phyloP scores from a whole-genome alignment of 2,329 filamentous ascomycete species.

The Bertia moriformis region DNA sequence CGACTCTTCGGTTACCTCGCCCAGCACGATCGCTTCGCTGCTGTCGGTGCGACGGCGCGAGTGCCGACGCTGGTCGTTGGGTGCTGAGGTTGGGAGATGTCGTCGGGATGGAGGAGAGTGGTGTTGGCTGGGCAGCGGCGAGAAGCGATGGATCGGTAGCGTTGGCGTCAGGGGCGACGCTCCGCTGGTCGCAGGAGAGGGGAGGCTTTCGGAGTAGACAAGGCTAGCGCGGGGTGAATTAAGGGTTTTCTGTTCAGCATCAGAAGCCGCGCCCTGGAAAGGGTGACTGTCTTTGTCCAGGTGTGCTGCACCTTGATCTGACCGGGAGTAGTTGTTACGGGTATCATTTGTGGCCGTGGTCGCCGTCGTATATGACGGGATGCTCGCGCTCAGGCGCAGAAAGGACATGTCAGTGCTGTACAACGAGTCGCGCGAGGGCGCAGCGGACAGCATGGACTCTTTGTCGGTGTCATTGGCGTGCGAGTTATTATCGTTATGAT shows the following conservation, averaged over 20 bases:
- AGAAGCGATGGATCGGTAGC: conserved; percentile 16
- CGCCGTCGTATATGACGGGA: conserved; percentile 12
- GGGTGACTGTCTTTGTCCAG: conserved; percentile 11
- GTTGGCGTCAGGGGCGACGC: conserved; percentile 22
- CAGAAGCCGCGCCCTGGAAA: conserved; percentile 14
- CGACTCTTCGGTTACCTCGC: neutral
- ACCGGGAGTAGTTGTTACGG: conserved; percentile 3
- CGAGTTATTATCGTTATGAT: conserved; percentile 6
- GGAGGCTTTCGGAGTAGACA: conserved; percentile 18
- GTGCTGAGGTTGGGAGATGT: neutral
- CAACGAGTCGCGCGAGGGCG: conserved; percentile 15
- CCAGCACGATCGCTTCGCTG: neutral
- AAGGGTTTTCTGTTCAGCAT: conserved; percentile 16
- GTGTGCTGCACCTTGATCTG: conserved; percentile 12
- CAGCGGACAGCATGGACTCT: conserved; percentile 13
- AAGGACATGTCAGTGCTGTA: conserved; percentile 21
- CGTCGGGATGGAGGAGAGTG: neutral
- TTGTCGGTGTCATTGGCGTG: conserved; percentile 9
- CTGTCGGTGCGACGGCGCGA: neutral
- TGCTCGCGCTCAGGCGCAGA: conserved; percentile 18
- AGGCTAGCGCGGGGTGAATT: conserved; percentile 16
- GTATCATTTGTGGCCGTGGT: too few species aligned
- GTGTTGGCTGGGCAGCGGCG: neutral
- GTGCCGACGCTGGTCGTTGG: neutral
- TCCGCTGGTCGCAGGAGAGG: conserved; percentile 17